Conservation (phyloP, 192 early-diverging fungal genomes). For the Gryganskiella cystojenkinii region DNA sequence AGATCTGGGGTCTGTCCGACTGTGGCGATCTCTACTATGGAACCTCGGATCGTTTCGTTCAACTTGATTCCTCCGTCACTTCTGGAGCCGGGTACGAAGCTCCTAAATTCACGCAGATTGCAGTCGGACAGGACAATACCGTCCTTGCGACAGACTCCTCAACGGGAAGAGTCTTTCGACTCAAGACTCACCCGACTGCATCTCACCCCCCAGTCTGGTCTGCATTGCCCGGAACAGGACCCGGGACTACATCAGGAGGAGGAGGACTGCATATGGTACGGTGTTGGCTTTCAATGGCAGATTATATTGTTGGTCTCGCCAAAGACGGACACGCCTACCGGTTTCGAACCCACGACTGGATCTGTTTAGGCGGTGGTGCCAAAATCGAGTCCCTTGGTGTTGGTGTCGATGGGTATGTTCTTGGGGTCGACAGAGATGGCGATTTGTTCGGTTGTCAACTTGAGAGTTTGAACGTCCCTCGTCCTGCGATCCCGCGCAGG, state of each 20-base stretch:
- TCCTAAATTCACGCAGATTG: slow-evolving; percentile 30
- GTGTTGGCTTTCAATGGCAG: slow-evolving; percentile 19
- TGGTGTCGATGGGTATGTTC: slow-evolving; percentile 39
- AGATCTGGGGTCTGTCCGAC: slow-evolving; percentile 42
- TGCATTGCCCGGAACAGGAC: slow-evolving; percentile 32
- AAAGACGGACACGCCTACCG: slow-evolving; percentile 23
- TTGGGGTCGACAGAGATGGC: slow-evolving; percentile 38
- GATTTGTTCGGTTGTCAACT: slow-evolving; percentile 45
- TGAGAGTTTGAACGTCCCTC: slow-evolving; percentile 1
- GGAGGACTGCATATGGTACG: slow-evolving; percentile 17
- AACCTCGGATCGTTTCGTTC: slow-evolving; percentile 27
- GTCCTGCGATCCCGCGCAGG: background rate
- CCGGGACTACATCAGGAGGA: no score
- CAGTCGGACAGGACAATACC: slow-evolving; percentile 34
- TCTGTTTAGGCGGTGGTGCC: slow-evolving; percentile 17
- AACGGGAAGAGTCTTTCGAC: slow-evolving; percentile 37
- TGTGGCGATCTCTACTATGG: slow-evolving; percentile 36
- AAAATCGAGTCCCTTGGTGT: slow-evolving; percentile 22
- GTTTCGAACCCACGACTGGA: slow-evolving; percentile 13
- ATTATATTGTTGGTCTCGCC: slow-evolving; percentile 33
- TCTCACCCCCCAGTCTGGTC: slow-evolving; percentile 43
- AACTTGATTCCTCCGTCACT: slow-evolving; percentile 28
- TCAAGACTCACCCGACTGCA: slow-evolving; percentile 22
- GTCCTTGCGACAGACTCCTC: slow-evolving; percentile 40
- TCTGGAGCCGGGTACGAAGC: slow-evolving; percentile 36